Conservation (phyloP, 441 rosid species). For the Populus tomentosa region DNA sequence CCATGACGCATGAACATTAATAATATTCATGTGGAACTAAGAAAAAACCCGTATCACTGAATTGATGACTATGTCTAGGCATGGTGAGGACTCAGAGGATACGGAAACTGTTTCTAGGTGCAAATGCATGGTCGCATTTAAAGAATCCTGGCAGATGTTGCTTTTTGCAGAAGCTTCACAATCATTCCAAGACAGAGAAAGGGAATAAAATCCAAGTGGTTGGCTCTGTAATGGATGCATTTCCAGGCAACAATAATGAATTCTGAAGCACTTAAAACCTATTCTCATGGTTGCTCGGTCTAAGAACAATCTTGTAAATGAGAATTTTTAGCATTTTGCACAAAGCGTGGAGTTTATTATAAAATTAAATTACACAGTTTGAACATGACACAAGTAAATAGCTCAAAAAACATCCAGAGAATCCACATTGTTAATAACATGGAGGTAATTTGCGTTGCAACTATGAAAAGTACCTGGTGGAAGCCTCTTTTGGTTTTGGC, state of each 20-base stretch:
- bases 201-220: neutral
- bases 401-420: neutral
- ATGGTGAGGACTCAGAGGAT: too few species aligned
- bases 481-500: conserved; percentile 41
- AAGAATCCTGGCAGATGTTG: neutral
- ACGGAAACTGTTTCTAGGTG: neutral
- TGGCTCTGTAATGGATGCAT: neutral
- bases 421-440: neutral
- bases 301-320: neutral
- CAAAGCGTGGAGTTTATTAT: neutral
- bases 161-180: neutral
- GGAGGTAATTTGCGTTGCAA: neutral
- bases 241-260: neutral
- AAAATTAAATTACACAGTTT: neutral
- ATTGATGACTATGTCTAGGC: too few species aligned
- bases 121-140: neutral
- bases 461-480: conserved; percentile 45
- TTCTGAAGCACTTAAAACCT: neutral
- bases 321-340: neutral
- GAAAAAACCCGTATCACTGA: too few species aligned
- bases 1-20: neutral
- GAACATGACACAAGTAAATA: neutral
- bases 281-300: neutral
- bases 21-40: too few species aligned
- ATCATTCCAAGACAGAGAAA: neutral